Evolutionary conservation across 495 filamentous ascomycete species (phyloP), one percentile per base, ranked within the genome.

Genomic region (Talaromyces ruber): DNA sequence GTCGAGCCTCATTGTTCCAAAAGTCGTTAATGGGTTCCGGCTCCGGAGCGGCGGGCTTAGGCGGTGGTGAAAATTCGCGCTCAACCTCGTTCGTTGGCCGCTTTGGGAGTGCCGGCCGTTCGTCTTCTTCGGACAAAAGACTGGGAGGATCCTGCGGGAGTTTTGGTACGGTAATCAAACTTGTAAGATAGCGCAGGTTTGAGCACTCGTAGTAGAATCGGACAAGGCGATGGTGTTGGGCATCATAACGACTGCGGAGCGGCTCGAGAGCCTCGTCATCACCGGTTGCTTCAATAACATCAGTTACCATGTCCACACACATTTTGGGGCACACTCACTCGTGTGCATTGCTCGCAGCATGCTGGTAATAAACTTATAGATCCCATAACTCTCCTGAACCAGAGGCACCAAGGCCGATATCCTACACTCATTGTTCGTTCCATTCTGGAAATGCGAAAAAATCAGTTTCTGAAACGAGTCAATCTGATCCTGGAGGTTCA

Each of bases 151-250:
- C 92, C 76, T 92, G 92, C 1, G 94, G 94, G 28, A 98, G 83
- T 70, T 97, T 97, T 2, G 94, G 94, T 16, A 98, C 90, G 7
- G 91, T 97, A 70, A 98, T 98, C 9, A 98, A 80, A 67, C 91
- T 95, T 18, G 94, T 98, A 60, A 98, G 82, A 69, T 98, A 98
- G 60, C 93, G 88, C 62, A 98, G 77, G 72, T 97, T 98, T 5
- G 93, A 97, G 76, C 94, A 98, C 76, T 98, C 94, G 73, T 97
- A 98, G 76, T 98, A 98, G 76, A 97, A 98, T 65, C 94, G 93
- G 66, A 97, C 88, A 18, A 98, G 83, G 25, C 94, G 89, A 75
- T 97, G 89, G 72, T 98, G 94, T 67, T 98, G 95, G 25, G 92
- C 90, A 72, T 98, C 88, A 67, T 98, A 98, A 66, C 93, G 83